Percentiles rank a stretch among this genome's conserved stretches.
Conservation (phyloP, 148 eudicot genomes). For the Pouteria glomerata region DNA sequence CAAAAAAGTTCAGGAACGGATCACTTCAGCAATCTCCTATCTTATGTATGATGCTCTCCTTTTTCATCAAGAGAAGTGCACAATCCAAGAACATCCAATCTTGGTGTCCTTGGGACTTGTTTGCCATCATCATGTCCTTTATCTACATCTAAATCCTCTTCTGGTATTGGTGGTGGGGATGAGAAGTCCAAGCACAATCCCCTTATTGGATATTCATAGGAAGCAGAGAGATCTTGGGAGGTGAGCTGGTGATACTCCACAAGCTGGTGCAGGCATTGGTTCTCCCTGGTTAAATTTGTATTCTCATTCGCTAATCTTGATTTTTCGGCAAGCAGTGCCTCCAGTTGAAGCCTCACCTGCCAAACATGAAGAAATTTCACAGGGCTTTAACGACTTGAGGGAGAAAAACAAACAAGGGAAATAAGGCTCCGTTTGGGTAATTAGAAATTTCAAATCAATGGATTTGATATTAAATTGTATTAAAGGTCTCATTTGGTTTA, state of each 20-base stretch:
- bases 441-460: no score
- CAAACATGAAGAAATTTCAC: no score
- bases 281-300: slow-evolving; percentile 74
- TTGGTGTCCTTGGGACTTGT: slow-evolving; percentile 17
- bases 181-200: slow-evolving; percentile 60
- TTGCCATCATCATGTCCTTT: slow-evolving; percentile 10
- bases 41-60: no score
- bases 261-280: slow-evolving; percentile 81
- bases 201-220: slow-evolving; percentile 54
- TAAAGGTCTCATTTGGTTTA: no score
- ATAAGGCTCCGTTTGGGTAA: no score
- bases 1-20: no score
- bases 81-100: no score
- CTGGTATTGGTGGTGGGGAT: slow-evolving; percentile 27
- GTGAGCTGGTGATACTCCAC: slow-evolving; percentile 90
- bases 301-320: slow-evolving; percentile 84
- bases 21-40: no score
- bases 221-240: slow-evolving; percentile 56
- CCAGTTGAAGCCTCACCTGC: slow-evolving; percentile 88
- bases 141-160: slow-evolving; percentile 13
- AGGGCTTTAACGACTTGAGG: no score
- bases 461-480: no score
- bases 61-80: no score
- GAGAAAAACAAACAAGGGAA: no score
- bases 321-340: slow-evolving; percentile 86